These are phyloP conservation scores for Oryza rufipogon DNA, from an alignment of 176 grass and related monocot genomes.

Conservation along the genomic window DNA sequence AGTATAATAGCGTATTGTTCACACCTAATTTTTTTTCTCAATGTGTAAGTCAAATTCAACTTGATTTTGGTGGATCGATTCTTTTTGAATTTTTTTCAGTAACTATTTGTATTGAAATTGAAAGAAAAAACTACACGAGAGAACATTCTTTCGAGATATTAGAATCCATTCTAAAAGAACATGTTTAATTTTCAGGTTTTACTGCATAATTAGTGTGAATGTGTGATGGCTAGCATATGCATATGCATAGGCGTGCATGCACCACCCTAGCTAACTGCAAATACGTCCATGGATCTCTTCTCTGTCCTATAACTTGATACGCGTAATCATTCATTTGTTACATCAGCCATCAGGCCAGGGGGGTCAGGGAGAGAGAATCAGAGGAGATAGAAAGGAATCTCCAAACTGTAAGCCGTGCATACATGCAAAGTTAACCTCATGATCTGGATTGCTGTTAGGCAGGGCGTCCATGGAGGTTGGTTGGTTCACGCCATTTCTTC, in stretches of 20 bases:
- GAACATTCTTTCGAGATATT: no score
- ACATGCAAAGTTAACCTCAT: conserved; percentile 53
- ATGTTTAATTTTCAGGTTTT: no score
- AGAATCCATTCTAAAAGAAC: no score
- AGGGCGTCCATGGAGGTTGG: conserved; percentile 44
- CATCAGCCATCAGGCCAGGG: not conserved
- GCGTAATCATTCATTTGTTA: conserved; percentile 30
- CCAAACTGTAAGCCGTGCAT: conserved; percentile 23
- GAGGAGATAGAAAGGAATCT: not conserved
- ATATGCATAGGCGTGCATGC: not conserved
- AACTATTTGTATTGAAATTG: no score
- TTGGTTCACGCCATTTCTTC: conserved; percentile 4
- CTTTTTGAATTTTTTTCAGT: no score
- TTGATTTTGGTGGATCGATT: no score
- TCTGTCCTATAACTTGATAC: conserved; percentile 25
- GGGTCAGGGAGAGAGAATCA: not conserved
- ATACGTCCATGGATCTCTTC: conserved; percentile 30
- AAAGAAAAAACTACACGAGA: no score
- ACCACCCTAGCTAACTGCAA: conserved; percentile 38
- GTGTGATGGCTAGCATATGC: no score
- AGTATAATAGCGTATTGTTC: no score
- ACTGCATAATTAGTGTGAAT: no score
- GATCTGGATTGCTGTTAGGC: conserved; percentile 36
- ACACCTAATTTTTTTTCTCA: no score
- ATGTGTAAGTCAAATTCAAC: no score